These are phyloP conservation scores for Nasturtium officinale DNA, from an alignment of 345 rosid species.

Conservation along the genomic window DNA sequence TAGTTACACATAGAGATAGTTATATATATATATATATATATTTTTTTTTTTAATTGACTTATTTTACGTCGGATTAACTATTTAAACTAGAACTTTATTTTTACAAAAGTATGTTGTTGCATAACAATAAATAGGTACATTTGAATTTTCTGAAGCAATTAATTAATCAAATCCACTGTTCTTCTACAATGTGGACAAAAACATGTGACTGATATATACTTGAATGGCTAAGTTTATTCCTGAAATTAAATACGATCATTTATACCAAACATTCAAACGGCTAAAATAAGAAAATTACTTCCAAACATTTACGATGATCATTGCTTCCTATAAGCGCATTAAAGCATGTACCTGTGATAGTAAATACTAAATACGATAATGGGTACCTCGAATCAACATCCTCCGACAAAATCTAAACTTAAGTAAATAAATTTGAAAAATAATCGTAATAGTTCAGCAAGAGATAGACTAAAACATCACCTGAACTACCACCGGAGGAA, in stretches of 20 bases:
- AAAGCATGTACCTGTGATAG: neutral
- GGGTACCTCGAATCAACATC: neutral
- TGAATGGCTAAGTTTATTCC: neutral
- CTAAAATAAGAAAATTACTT: neutral
- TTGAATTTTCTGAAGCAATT: neutral
- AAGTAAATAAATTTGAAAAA: neutral
- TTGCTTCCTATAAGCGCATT: neutral
- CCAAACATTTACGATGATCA: neutral
- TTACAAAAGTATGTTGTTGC: neutral
- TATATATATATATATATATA: neutral
- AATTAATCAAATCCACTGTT: neutral
- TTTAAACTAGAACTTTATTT: neutral
- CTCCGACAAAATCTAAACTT: slow-evolving; percentile 16
- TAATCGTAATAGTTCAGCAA: neutral
- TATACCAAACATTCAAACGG: slow-evolving; percentile 4
- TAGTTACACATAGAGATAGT: neutral
- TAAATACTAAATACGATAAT: neutral
- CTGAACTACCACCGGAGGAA: slow-evolving; percentile 73
- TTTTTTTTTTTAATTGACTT: no score
- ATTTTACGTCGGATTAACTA: neutral
- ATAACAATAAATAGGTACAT: neutral
- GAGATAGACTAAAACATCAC: slow-evolving; percentile 38
- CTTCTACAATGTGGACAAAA: neutral
- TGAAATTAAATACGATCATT: neutral
- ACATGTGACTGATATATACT: neutral